Percentiles rank a stretch among this genome's conserved stretches.
Conservation (phyloP, 345 rosid species). For the Boechera retrofracta region DNA sequence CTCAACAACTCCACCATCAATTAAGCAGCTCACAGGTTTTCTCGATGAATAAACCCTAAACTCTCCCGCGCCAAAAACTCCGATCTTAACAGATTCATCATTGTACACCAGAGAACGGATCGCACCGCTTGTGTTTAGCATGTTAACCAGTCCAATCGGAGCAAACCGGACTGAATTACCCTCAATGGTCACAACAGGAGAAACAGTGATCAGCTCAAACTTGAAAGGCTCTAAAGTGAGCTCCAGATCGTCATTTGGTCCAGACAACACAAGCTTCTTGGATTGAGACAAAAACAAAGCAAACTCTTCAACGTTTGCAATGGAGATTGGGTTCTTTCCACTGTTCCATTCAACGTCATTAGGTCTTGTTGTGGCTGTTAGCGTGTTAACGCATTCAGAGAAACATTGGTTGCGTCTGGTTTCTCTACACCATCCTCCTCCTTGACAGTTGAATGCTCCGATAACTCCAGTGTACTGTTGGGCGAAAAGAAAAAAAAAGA, state of each 20-base stretch:
- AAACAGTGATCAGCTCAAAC: conserved; percentile 82
- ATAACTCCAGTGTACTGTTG: conserved; percentile 78
- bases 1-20: conserved; percentile 63
- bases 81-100: conserved; percentile 51
- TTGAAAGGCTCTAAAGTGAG: conserved; percentile 76
- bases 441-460: conserved; percentile 96
- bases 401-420: conserved; percentile 76
- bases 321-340: conserved; percentile 69
- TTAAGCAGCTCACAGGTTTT: conserved; percentile 64
- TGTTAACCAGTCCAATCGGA: conserved; percentile 80
- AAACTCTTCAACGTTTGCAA: conserved; percentile 61
- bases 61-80: conserved; percentile 77
- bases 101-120: conserved; percentile 55
- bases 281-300: conserved; percentile 75
- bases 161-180: conserved; percentile 65
- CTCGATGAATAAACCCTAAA: conserved; percentile 70
- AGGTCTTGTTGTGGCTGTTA: conserved; percentile 63
- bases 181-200: conserved; percentile 57
- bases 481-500: neutral
- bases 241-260: conserved; percentile 55
- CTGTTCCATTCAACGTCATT: conserved; percentile 82
- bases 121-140: conserved; percentile 94
- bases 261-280: conserved; percentile 68
- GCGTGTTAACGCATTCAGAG: conserved; percentile 59
- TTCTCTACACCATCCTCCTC: conserved; percentile 96